phyloP scores from a whole-genome alignment of 2,329 filamentous ascomycete species.

The Penicillium polonicum region DNA sequence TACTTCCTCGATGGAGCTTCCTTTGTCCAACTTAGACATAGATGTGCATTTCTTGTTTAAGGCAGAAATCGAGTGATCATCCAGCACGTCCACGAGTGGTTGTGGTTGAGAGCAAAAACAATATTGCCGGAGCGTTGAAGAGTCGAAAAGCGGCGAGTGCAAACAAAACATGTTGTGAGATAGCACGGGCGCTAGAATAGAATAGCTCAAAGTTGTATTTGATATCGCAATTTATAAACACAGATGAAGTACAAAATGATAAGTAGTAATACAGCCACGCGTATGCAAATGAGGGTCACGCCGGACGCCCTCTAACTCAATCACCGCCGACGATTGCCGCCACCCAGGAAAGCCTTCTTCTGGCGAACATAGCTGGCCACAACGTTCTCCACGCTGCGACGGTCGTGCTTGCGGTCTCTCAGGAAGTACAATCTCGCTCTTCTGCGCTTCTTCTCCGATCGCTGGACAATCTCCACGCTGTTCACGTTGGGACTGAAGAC shows the following conservation, averaged over 20 bases:
- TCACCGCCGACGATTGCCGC: constrained; percentile 21
- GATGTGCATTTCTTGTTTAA: not conserved
- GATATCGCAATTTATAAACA: constrained; percentile 12
- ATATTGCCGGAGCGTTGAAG: not conserved
- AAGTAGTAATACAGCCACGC: constrained; percentile 13
- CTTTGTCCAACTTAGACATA: not conserved
- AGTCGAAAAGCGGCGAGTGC: not conserved
- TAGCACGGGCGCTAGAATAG: not conserved
- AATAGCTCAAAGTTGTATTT: constrained; percentile 10
- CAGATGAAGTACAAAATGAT: constrained; percentile 12
- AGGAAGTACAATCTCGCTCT: constrained; percentile 88
- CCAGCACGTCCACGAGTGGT: not conserved
- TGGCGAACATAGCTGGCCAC: constrained; percentile 65
- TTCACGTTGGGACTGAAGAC: constrained; percentile 86
- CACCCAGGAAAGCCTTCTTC: constrained; percentile 47
- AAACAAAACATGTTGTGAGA: not conserved
- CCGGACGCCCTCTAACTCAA: constrained; percentile 14
- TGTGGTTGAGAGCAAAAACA: not conserved
- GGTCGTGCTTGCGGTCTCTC: constrained; percentile 82
- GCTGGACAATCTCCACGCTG: constrained; percentile 90
- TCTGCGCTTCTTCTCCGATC: constrained; percentile 77
- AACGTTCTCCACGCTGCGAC: constrained; percentile 78
- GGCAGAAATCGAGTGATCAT: not conserved
- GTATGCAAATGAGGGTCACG: constrained; percentile 10
- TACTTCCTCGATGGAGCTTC: not conserved